Percentiles rank a stretch among this genome's conserved stretches.
Evolutionary conservation across 2,329 filamentous ascomycete species (phyloP).

Genomic region (Phialophora chinensis): DNA sequence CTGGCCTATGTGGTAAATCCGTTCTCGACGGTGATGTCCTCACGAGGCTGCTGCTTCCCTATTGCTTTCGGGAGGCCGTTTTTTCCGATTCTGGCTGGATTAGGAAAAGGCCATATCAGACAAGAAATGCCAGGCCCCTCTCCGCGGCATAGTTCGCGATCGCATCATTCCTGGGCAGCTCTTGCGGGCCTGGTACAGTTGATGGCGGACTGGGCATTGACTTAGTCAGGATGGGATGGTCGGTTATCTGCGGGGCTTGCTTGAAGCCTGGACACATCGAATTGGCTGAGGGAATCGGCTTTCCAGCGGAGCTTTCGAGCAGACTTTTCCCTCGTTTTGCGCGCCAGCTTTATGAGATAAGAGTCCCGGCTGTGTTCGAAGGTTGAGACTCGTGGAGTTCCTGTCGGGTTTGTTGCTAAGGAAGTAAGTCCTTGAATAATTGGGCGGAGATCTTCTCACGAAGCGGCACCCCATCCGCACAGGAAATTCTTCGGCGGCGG

Average conservation of each 20-base stretch:
- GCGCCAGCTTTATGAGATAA: not conserved
- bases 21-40: not conserved
- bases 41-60: not conserved
- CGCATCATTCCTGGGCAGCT: not conserved
- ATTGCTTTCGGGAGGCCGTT: not conserved
- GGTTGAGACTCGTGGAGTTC: not conserved
- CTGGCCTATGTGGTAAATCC: too few species aligned
- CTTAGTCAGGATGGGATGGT: conserved; percentile 4
- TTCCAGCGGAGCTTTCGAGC: not conserved
- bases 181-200: not conserved
- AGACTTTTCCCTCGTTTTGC: not conserved
- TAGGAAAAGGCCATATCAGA: not conserved
- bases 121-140: too few species aligned
- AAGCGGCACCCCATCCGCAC: not conserved
- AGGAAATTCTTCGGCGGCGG: not conserved
- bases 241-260: conserved; percentile 6
- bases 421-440: not conserved
- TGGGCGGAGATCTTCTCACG: not conserved
- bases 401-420: not conserved
- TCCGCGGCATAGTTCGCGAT: not conserved
- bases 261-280: not conserved
- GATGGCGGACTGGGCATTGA: conserved; percentile 1
- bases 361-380: not conserved
- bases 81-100: not conserved
- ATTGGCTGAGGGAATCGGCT: not conserved